Conservation (phyloP, 371 early-diverging fungal species). For the Conidiobolus incongruus region DNA sequence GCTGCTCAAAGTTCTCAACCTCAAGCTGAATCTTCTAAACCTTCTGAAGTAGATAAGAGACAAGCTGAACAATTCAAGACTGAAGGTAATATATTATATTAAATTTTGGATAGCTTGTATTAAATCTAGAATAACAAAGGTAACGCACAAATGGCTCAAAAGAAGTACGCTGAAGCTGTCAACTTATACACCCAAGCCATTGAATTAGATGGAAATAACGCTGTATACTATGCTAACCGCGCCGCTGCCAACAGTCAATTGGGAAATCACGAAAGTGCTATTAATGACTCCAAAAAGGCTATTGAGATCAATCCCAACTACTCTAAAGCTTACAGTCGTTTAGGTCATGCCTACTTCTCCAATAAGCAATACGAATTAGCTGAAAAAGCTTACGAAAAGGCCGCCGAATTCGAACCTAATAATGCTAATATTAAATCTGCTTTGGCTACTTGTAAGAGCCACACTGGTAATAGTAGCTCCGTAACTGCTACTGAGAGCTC, state of each 20-base stretch:
- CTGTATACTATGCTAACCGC: slow-evolving; percentile 87
- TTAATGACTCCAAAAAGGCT: slow-evolving; percentile 65
- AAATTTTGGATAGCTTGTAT: neutral
- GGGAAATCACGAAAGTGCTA: slow-evolving; percentile 66
- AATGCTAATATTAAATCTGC: slow-evolving; percentile 46
- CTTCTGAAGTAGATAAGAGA: slow-evolving; percentile 33
- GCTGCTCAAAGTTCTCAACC: slow-evolving; percentile 1
- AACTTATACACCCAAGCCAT: slow-evolving; percentile 79
- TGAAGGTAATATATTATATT: slow-evolving; percentile 15
- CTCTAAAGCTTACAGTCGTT: slow-evolving; percentile 80
- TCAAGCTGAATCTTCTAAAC: slow-evolving; percentile 3
- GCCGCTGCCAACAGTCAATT: slow-evolving; percentile 87
- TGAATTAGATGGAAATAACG: slow-evolving; percentile 48
- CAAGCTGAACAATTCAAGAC: slow-evolving; percentile 73
- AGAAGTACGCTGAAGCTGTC: slow-evolving; percentile 69
- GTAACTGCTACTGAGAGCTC: slow-evolving; percentile 11
- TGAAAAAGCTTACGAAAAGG: slow-evolving; percentile 72
- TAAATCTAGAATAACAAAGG: slow-evolving; percentile 13
- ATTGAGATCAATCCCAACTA: slow-evolving; percentile 67
- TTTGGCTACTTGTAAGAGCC: slow-evolving; percentile 23
- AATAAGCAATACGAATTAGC: slow-evolving; percentile 63
- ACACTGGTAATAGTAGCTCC: slow-evolving; percentile 5
- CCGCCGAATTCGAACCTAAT: slow-evolving; percentile 70
- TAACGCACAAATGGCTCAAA: slow-evolving; percentile 56
- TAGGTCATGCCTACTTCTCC: slow-evolving; percentile 83